Evolutionary conservation across 768 basidiomycete genomes (phyloP), one percentile per base, ranked within the genome.

Genomic region (Phanerodontia chrysosporium): DNA sequence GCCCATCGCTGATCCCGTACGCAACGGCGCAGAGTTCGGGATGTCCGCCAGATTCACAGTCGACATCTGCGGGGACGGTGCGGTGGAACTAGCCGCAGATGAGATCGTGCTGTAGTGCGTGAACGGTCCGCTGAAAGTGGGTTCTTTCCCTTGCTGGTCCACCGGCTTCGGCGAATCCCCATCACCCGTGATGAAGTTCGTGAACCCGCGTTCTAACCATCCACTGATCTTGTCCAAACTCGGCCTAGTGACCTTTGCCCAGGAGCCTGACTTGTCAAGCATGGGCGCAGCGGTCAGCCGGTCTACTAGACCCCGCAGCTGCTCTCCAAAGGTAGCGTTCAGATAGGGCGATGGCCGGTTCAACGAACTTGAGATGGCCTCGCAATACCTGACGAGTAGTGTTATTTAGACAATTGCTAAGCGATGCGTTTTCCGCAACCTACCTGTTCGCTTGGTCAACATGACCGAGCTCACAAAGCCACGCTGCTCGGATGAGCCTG

Each of bases 131-230:
- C 82, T 73, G 65, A 78, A 78, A 18, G 78, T 70, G 30, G 75
- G 76, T 51, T 78, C 53, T 6, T 77, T 76, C 36, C 73, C 76
- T 8, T 53, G 32, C 16, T 24, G n/a, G 12, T 80, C 72, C 16
- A 76, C 75, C 14, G 72, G 65, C 7, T 59, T 62, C 0, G 73
- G 68, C 10, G 75, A 70, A 39, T 89, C 89, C n/a, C 78, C 82
- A 53, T 97, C 95, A 1, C 96, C 97, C 9, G 95, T 92, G 60
- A 99, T 94, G 65, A 99, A 87, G 69, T 95, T 95, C 16, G 93
- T 93, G 67, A 99, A 84, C 18, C 90, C 84, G 13, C 91, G 89
- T 73, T 94, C 96, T 25, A 98, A 79, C 89, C 95, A 98, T 45
- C 86, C 88, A 27, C 95, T 90, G 51, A 98, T 84, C 32, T 86